phyloP scores from a whole-genome alignment of 768 basidiomycete species.

The Lactarius hengduanensis region DNA sequence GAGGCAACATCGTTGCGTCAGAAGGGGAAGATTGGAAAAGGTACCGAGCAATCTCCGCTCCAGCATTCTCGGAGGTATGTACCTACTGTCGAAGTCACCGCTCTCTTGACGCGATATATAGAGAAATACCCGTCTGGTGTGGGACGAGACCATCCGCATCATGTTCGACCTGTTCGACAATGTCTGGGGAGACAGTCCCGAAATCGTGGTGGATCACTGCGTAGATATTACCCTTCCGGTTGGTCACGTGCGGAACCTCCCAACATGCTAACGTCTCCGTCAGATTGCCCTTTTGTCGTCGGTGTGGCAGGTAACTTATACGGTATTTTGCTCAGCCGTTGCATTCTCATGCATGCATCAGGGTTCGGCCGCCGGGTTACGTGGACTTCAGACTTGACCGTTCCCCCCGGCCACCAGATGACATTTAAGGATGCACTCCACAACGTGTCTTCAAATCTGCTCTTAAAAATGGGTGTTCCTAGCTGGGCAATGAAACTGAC shows the following conservation, averaged over 20 bases:
- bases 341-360: slow-evolving; percentile 2
- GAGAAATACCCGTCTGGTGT: slow-evolving; percentile 42
- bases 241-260: slow-evolving; percentile 14
- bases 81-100: neutral
- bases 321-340: slow-evolving; percentile 25
- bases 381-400: slow-evolving; percentile 45
- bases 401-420: slow-evolving; percentile 46
- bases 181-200: slow-evolving; percentile 46
- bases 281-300: slow-evolving; percentile 57
- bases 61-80: slow-evolving; percentile 62
- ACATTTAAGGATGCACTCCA: slow-evolving; percentile 51
- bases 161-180: slow-evolving; percentile 38
- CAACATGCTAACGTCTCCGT: neutral
- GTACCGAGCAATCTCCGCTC: slow-evolving; percentile 59
- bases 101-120: slow-evolving; percentile 13
- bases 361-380: slow-evolving; percentile 53
- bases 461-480: slow-evolving; percentile 42
- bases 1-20: slow-evolving; percentile 60
- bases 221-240: slow-evolving; percentile 57
- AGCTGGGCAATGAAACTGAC: slow-evolving; percentile 42
- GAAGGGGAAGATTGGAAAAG: slow-evolving; percentile 67
- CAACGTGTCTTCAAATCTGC: slow-evolving; percentile 40
- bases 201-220: slow-evolving; percentile 45
- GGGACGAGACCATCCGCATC: slow-evolving; percentile 39
- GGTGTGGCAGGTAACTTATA: slow-evolving; percentile 42